Percentiles rank a stretch among this genome's conserved stretches.
Conservation (phyloP, 805 yeast species). For the Jamesozyma rosinii region DNA sequence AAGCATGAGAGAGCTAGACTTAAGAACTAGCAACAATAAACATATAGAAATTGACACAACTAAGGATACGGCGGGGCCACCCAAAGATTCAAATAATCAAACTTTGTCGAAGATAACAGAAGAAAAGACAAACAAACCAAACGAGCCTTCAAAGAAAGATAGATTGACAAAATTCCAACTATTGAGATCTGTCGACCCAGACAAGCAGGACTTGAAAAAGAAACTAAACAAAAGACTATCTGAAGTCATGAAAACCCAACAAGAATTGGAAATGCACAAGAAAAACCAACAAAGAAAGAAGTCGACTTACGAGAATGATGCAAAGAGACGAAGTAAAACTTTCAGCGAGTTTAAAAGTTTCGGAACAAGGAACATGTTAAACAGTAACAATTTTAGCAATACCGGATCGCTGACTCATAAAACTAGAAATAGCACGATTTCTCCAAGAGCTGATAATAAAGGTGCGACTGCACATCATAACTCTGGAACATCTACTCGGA, state of each 20-base stretch:
- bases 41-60: neutral
- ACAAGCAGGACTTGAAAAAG: conserved; percentile 22
- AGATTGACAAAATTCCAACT: conserved; percentile 27
- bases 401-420: neutral
- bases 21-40: neutral
- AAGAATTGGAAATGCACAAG: conserved; percentile 21
- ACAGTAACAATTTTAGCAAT: neutral
- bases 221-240: conserved; percentile 26
- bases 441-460: neutral
- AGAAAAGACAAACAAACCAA: neutral
- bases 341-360: conserved; percentile 8
- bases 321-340: conserved; percentile 11
- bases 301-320: conserved; percentile 22
- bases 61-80: neutral
- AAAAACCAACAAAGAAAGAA: conserved; percentile 23
- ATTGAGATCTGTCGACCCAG: conserved; percentile 16
- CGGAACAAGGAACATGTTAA: neutral
- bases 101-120: neutral
- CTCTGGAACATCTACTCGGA: neutral
- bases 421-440: neutral
- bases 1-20: neutral
- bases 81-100: neutral
- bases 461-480: neutral
- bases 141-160: conserved; percentile 11
- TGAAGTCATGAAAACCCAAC: conserved; percentile 27